Evolutionary conservation across 164 flowering plant genomes (phyloP), one percentile per base, ranked within the genome.

Genomic region (Piper longum): DNA sequence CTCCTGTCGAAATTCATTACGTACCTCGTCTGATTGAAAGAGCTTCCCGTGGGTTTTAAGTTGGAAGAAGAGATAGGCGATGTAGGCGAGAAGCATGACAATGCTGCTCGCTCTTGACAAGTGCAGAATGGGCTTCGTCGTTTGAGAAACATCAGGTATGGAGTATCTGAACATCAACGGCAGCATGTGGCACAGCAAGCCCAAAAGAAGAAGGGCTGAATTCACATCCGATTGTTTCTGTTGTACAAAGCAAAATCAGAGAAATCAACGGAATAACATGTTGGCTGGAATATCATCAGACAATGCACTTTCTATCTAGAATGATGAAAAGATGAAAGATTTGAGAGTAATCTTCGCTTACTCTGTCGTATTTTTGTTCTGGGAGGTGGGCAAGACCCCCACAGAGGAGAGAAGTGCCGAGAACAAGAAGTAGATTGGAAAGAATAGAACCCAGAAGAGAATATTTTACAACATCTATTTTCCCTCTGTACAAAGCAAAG

Each of bases 191-290:
- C 99, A 90, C 69, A 90, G 54, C 64, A 88, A 70, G 9, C 72
- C 96, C 68, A 90, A 62, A 48, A 93, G 44, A 75, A 93, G 69
- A 39, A 93, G 72, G n/a, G 82, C 63, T 0, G 83, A 73, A 75
- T 87, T 93, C 67, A 87, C 86, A 55, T 90, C 96, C 0, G 92
- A 85, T 81, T 90, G 97, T 70, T 73, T 88, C 99, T 93, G 91
- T 70, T 9, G 52, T 48, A 1, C 36, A 26, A 26, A 26, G 36
- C 36, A 40, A 64, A n/a, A 66, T 16, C 18, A 57, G 6, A 19
- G n/a, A 54, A 9, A 67, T 63, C 7, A 55, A 16, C 41, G 58
- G 57, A 43, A 8, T 8, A 57, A 5, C n/a, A 59, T 6, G 26
- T 59, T 44, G 9, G 56, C 4, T n/a, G 11, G 17, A 36, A 57